Evolutionary conservation across 2,329 filamentous ascomycete species (phyloP).

Genomic region (Aspergillus aculeatinus): DNA sequence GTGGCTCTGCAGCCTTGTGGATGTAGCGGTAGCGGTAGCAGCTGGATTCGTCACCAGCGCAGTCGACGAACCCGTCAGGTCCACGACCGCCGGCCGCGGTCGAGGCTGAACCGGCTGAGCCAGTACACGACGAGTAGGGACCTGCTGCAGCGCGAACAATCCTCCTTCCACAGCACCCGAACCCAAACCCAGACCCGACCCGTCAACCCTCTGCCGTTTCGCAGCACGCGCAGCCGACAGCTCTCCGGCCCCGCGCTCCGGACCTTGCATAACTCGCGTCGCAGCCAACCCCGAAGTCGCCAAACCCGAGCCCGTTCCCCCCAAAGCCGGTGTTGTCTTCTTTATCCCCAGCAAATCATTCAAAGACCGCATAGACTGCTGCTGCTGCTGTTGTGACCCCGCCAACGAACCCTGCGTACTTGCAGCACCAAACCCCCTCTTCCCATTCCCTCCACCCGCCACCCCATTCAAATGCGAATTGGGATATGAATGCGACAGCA

Average conservation of each 20-base stretch:
- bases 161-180: no score
- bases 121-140: neutral
- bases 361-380: slow-evolving; percentile 49
- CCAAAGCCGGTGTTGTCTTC: slow-evolving; percentile 43
- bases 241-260: slow-evolving; percentile 8
- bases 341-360: slow-evolving; percentile 66
- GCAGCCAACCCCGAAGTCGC: no score
- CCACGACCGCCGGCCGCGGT: slow-evolving; percentile 19
- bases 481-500: no score
- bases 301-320: no score
- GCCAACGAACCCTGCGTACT: slow-evolving; percentile 43
- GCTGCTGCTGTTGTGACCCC: slow-evolving; percentile 32
- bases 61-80: slow-evolving; percentile 21
- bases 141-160: neutral
- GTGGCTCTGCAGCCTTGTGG: neutral
- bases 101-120: neutral
- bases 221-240: slow-evolving; percentile 24
- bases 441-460: neutral
- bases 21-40: no score
- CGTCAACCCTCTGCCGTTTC: slow-evolving; percentile 32
- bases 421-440: slow-evolving; percentile 48
- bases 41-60: no score
- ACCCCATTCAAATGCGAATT: no score
- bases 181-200: no score
- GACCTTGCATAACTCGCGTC: neutral